A percentile compares a stretch with the other conserved stretches of the same genome.
These are phyloP conservation scores for Novymonas esmeraldas DNA, from an alignment of 208 protist species.

Conservation along the genomic window DNA sequence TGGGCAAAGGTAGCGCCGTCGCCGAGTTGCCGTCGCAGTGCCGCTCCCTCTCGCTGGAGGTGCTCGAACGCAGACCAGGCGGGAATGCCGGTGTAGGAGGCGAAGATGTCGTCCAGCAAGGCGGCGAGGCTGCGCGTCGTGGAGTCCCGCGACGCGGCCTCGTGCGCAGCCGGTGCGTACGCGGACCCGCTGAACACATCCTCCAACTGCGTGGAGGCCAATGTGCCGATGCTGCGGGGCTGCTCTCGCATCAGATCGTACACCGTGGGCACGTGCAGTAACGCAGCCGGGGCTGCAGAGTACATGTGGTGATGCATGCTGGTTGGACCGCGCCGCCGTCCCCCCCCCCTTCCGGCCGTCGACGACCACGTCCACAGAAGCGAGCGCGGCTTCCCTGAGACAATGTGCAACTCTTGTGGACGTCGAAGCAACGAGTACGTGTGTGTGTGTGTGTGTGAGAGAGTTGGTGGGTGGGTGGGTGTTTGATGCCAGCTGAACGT, in stretches of 20 bases:
- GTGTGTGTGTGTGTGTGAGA: neutral
- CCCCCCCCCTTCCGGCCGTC: too few species aligned
- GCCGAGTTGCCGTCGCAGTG: constrained; percentile 41
- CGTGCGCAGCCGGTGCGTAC: neutral
- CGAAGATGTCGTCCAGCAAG: constrained; percentile 62
- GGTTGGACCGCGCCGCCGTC: too few species aligned
- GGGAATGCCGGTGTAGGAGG: constrained; percentile 63
- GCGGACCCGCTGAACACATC: neutral
- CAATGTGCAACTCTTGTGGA: too few species aligned
- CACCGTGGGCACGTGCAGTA: constrained; percentile 14
- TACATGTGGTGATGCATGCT: too few species aligned
- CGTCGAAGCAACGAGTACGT: neutral
- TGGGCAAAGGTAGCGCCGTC: constrained; percentile 52
- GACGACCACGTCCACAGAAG: too few species aligned
- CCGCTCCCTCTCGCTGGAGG: constrained; percentile 45
- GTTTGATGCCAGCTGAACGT: too few species aligned
- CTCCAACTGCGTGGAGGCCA: constrained; percentile 10
- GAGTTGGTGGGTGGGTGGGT: neutral
- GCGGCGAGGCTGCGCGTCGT: constrained; percentile 27
- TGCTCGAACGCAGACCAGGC: constrained; percentile 40
- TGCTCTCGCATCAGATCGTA: constrained; percentile 9
- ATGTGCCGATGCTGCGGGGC: neutral
- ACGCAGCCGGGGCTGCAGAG: neutral
- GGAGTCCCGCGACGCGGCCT: constrained; percentile 1
- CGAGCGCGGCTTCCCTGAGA: too few species aligned